Base-by-base conservation (phyloP, 352 stramenopile genomes). In the Pythium rishiriense region DNA sequence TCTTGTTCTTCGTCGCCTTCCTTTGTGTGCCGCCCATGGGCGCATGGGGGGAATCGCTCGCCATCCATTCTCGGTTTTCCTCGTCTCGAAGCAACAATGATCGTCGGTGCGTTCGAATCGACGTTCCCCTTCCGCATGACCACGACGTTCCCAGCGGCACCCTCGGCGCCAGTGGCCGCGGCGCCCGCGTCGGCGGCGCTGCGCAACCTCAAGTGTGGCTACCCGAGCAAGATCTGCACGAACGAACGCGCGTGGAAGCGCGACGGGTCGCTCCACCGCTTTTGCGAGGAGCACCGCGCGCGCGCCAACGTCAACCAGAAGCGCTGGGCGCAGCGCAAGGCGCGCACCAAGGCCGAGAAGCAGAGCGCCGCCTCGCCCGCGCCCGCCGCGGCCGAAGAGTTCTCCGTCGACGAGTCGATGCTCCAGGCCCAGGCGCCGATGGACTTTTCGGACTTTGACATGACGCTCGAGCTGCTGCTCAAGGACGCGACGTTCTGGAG, bases 221-320 rank as follows among this genome's bases (percentile, higher is more conserved):
- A 69, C 41, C 49, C 62, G 22, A 64, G 54, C 50, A 64, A 69
- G 46, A 54, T 65, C 48, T 69, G 43, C 46, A 61, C 25, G 21
- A 68, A 68, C 45, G 51, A 58, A 35, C 42, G 54, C 21, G 55
- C 54, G 17, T 55, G 43, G 46, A 63, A 74, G 29, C 52, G 48
- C 29, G 28, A 47, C 19, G 50, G 63, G 2, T 58, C 41, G 49
- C 50, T 66, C 28, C 49, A 58, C 24, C 24, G n/a, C 48, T 64
- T 50, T n/a, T 48, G 45, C n/a, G 45, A 59, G 45, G 29, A 60
- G 25, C 68, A 75, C 50, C 68, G 68, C 10, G n/a, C 39, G 33
- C 62, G 63, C 56, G 68, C 68, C 33, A 75, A 75, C 53, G 43
- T 25, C 12, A 68, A 72, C 45, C 68, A 75, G 52, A 74, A 74